These are phyloP conservation scores for Coemansia sp. DNA, from an alignment of 192 early-diverging fungal species.

Conservation along the genomic window DNA sequence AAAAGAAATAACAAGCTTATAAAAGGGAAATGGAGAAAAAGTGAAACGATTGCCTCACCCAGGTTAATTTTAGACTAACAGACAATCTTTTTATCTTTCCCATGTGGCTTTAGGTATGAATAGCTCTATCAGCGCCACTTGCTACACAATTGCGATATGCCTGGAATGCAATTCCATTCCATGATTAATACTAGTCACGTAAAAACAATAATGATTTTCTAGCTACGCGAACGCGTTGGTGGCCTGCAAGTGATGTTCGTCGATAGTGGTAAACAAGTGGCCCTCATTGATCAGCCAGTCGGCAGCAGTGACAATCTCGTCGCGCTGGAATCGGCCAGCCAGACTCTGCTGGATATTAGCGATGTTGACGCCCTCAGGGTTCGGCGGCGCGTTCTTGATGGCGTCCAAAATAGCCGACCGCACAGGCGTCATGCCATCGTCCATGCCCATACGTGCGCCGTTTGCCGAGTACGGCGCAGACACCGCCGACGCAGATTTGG, in stretches of 20 bases:
- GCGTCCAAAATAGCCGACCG: constrained; percentile 32
- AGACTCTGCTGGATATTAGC: constrained; percentile 43
- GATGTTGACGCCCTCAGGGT: constrained; percentile 55
- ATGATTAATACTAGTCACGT: too few relatives aligned
- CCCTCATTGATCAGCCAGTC: constrained; percentile 65
- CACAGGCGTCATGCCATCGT: constrained; percentile 11
- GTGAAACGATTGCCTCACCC: too few relatives aligned
- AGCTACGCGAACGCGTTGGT: constrained; percentile 2
- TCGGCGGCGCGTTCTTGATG: constrained; percentile 9
- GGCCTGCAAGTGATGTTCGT: constrained; percentile 64
- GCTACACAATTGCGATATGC: too few relatives aligned
- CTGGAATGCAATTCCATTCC: too few relatives aligned
- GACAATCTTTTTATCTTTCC: too few relatives aligned
- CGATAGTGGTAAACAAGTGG: constrained; percentile 65
- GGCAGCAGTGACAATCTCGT: constrained; percentile 41
- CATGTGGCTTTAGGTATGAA: too few relatives aligned
- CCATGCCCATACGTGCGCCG: constrained; percentile 9
- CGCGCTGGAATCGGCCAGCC: constrained; percentile 26
- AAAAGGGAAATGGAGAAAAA: too few relatives aligned
- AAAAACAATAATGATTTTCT: too few relatives aligned
- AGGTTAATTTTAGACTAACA: too few relatives aligned
- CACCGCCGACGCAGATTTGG: constrained; percentile 7
- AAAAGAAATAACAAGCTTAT: not conserved
- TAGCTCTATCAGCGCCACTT: too few relatives aligned
- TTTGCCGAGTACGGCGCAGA: constrained; percentile 10